These are phyloP conservation scores for Pleodorina starrii DNA, from an alignment of 139 green algal species.

Conservation along the genomic window DNA sequence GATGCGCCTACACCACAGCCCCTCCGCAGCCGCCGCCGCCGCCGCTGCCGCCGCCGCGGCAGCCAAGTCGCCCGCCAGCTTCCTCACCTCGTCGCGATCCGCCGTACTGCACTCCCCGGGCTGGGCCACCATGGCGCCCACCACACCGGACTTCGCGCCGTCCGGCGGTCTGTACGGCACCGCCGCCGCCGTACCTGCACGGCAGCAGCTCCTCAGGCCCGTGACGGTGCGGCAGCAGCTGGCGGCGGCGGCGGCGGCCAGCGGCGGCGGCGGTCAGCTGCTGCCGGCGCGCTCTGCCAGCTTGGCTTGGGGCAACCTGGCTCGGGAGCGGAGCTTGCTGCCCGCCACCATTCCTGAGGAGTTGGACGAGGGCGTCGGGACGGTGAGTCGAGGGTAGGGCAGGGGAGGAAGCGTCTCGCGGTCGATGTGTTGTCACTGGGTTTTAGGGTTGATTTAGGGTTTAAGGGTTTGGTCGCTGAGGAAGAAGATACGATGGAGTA, in stretches of 20 bases:
- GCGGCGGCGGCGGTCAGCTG: neutral
- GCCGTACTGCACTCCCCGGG: neutral
- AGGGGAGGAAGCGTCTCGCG: no score
- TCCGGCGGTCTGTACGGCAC: neutral
- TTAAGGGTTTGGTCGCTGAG: no score
- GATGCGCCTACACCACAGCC: neutral
- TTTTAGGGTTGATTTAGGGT: no score
- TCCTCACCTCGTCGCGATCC: neutral
- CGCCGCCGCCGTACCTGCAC: neutral
- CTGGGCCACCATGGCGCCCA: neutral
- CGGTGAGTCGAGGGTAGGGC: neutral
- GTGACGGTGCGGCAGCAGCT: no score
- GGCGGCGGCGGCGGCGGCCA: neutral
- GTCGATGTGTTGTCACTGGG: no score
- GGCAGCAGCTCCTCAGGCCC: neutral
- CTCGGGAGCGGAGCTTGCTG: neutral
- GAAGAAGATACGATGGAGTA: no score
- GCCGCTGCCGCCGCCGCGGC: neutral
- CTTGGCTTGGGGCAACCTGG: neutral
- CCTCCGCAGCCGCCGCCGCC: neutral
- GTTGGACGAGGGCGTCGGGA: neutral
- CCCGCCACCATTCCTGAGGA: slow-evolving; percentile 31
- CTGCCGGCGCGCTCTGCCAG: neutral
- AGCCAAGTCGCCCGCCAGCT: neutral
- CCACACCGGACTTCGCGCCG: neutral